These are phyloP conservation scores for Mariannaea elegans DNA, from an alignment of 2,329 filamentous ascomycete genomes.

Conservation along the genomic window DNA sequence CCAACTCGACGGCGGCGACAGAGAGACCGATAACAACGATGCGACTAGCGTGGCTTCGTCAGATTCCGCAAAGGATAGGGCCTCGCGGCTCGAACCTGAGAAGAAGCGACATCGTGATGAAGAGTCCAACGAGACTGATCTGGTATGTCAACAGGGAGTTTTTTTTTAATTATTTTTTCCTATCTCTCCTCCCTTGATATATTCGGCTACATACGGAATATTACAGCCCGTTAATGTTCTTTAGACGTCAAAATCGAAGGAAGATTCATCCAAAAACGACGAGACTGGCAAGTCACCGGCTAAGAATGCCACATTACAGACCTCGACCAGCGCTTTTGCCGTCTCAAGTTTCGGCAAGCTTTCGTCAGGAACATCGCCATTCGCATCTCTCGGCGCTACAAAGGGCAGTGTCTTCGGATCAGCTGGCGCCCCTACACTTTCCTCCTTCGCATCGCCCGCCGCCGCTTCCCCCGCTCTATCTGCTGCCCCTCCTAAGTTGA, in stretches of 20 bases:
- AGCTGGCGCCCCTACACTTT: conserved; percentile 47
- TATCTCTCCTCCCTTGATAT: neutral
- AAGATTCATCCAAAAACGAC: conserved; percentile 33
- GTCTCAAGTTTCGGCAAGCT: conserved; percentile 75
- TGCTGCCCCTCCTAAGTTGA: conserved; percentile 55
- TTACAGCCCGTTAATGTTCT: conserved; percentile 14
- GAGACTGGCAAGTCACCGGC: conserved; percentile 34
- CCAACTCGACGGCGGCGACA: conserved; percentile 62
- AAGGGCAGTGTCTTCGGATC: conserved; percentile 62
- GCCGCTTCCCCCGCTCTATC: conserved; percentile 40
- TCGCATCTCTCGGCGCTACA: conserved; percentile 62
- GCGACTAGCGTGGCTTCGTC: conserved; percentile 52
- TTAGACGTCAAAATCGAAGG: conserved; percentile 30
- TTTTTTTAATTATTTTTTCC: neutral
- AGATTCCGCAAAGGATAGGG: conserved; percentile 59
- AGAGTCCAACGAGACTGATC: conserved; percentile 45
- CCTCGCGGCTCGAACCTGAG: conserved; percentile 62
- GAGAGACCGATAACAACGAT: conserved; percentile 54
- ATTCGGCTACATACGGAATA: conserved; percentile 3
- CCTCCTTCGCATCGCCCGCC: conserved; percentile 46
- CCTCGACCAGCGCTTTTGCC: conserved; percentile 71
- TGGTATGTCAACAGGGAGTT: conserved; percentile 41
- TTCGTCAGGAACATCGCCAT: conserved; percentile 70
- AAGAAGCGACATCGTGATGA: conserved; percentile 71
- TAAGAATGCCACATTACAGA: conserved; percentile 44